A percentile compares a stretch with the other conserved stretches of the same genome.
Evolutionary conservation across 2,329 filamentous ascomycete species (phyloP).

Genomic region (Pseudocercospora ulei): DNA sequence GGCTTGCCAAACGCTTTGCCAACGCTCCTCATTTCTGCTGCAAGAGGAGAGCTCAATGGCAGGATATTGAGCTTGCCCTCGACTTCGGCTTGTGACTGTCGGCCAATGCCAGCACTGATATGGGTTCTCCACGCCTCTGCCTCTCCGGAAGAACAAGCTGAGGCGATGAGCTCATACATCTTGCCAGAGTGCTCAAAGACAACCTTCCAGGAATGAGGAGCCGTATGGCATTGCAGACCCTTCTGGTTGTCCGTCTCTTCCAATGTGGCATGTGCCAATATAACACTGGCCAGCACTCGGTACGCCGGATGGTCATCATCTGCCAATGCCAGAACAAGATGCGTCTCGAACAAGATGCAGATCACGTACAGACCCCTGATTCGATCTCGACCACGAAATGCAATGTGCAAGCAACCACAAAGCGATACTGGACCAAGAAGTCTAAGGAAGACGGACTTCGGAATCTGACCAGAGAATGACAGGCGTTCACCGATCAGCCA

Average conservation of each 20-base stretch:
- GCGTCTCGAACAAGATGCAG: slow-evolving; percentile 71
- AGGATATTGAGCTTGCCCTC: slow-evolving; percentile 42
- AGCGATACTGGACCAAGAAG: slow-evolving; percentile 69
- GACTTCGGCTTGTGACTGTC: slow-evolving; percentile 45
- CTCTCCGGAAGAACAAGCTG: slow-evolving; percentile 71
- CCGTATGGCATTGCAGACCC: slow-evolving; percentile 76
- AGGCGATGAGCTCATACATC: slow-evolving; percentile 75
- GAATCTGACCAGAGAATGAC: slow-evolving; percentile 61
- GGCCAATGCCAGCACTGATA: slow-evolving; percentile 47
- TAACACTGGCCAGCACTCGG: slow-evolving; percentile 63
- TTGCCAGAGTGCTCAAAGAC: slow-evolving; percentile 68
- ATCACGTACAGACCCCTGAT: slow-evolving; percentile 74
- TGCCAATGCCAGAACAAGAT: slow-evolving; percentile 63
- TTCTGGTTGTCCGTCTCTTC: slow-evolving; percentile 66
- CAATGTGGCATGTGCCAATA: slow-evolving; percentile 54
- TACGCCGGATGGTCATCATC: slow-evolving; percentile 58
- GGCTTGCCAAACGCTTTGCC: slow-evolving; percentile 66
- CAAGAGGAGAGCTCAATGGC: slow-evolving; percentile 54
- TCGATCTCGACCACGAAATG: slow-evolving; percentile 62
- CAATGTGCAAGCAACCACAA: slow-evolving; percentile 73
- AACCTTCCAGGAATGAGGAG: slow-evolving; percentile 84
- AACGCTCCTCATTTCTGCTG: slow-evolving; percentile 61
- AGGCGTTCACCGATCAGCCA: slow-evolving; percentile 78
- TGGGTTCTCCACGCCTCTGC: slow-evolving; percentile 68
- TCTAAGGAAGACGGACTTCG: slow-evolving; percentile 49